These are phyloP conservation scores for Achaetomiella virescens DNA, from an alignment of 495 filamentous ascomycete species.

Conservation along the genomic window DNA sequence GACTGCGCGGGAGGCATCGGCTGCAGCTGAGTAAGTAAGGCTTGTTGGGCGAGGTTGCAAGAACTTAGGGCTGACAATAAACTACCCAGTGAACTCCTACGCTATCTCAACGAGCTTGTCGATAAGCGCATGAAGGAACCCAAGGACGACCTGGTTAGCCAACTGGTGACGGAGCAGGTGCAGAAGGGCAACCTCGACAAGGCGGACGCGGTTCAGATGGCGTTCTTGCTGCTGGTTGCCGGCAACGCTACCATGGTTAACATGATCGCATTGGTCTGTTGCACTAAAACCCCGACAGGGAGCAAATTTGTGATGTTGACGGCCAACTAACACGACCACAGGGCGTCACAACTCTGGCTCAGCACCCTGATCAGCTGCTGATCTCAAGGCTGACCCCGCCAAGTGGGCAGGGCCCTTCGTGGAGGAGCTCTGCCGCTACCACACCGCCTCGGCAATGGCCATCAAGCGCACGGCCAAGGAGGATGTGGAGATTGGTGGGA, in stretches of 20 bases:
- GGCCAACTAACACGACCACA: neutral
- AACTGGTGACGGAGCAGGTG: constrained; percentile 35
- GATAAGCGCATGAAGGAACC: constrained; percentile 32
- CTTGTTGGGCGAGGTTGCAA: neutral
- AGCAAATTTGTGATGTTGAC: neutral
- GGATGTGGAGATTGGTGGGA: constrained; percentile 38
- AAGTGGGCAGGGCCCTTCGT: constrained; percentile 30
- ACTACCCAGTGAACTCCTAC: constrained; percentile 31
- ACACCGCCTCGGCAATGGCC: constrained; percentile 39
- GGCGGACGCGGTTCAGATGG: constrained; percentile 37
- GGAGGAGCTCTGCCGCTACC: constrained; percentile 42
- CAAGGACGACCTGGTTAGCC: constrained; percentile 39
- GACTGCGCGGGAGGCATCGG: constrained; percentile 36
- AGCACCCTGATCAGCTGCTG: constrained; percentile 33
- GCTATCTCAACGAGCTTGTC: constrained; percentile 34
- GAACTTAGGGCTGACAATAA: neutral
- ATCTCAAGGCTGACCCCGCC: constrained; percentile 33
- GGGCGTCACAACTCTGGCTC: constrained; percentile 36
- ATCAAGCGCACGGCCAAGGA: constrained; percentile 40
- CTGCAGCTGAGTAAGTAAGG: constrained; percentile 32
- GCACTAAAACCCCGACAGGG: neutral
- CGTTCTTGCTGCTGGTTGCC: constrained; percentile 42
- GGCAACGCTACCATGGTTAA: constrained; percentile 47
- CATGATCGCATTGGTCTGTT: constrained; percentile 39
- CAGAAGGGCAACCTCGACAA: constrained; percentile 33